phyloP scores from a whole-genome alignment of 768 basidiomycete genomes.

The Boletus reticulatus region DNA sequence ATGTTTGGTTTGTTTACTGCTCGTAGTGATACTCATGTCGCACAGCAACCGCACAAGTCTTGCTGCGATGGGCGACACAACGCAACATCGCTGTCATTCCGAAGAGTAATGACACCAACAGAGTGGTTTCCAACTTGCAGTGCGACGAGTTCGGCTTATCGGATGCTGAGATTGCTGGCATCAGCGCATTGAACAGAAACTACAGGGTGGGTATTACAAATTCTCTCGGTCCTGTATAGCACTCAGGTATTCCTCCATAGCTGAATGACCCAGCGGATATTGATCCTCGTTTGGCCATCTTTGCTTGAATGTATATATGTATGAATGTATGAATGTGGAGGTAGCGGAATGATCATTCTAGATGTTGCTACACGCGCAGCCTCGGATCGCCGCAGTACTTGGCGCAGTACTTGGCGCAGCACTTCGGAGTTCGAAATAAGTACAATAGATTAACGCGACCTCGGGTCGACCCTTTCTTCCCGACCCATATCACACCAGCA shows the following conservation, averaged over 20 bases:
- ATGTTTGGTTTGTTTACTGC: slow-evolving; percentile 1
- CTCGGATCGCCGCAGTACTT: slow-evolving; percentile 8
- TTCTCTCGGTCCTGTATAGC: background rate
- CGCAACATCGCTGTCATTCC: slow-evolving; percentile 74
- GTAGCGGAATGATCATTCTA: background rate
- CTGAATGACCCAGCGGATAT: slow-evolving; percentile 71
- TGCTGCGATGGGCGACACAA: slow-evolving; percentile 79
- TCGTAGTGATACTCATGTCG: background rate
- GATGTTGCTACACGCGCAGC: background rate
- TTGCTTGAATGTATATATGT: slow-evolving; percentile 47
- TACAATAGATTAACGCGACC: slow-evolving; percentile 12
- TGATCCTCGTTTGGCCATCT: slow-evolving; percentile 64
- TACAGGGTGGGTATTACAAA: slow-evolving; percentile 48
- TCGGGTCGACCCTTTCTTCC: slow-evolving; percentile 2
- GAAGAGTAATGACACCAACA: slow-evolving; percentile 52
- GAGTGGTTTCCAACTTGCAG: slow-evolving; percentile 45
- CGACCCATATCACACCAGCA: slow-evolving; percentile 37
- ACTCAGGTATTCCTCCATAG: slow-evolving; percentile 33
- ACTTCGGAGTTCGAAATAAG: slow-evolving; percentile 43
- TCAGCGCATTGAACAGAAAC: slow-evolving; percentile 60
- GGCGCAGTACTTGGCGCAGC: slow-evolving; percentile 36
- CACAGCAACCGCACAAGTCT: slow-evolving; percentile 54
- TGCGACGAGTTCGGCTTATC: slow-evolving; percentile 49
- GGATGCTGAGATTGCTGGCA: slow-evolving; percentile 52
- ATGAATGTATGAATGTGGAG: background rate